These are phyloP conservation scores for Talaromyces funiculosus DNA, from an alignment of 2,329 filamentous ascomycete species.

Conservation along the genomic window DNA sequence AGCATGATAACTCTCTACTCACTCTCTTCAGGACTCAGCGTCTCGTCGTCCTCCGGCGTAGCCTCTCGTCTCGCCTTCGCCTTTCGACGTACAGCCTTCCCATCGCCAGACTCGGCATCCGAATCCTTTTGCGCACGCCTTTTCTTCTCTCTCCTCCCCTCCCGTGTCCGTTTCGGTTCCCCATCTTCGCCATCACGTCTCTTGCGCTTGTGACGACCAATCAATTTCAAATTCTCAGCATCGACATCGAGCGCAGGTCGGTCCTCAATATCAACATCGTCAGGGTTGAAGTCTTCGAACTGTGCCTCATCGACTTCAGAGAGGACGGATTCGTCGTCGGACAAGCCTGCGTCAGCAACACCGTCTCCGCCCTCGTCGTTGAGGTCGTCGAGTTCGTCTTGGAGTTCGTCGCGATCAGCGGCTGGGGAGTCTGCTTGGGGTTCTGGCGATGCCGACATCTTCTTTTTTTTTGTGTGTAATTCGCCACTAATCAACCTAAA, in stretches of 20 bases:
- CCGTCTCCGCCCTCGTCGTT: conserved; percentile 15
- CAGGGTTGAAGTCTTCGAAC: conserved; percentile 60
- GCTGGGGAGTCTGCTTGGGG: conserved; percentile 20
- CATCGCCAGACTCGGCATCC: conserved; percentile 47
- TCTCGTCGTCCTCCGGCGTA: conserved; percentile 65
- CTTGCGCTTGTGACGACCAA: conserved; percentile 60
- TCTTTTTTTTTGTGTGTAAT: background rate
- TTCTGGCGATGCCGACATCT: conserved; percentile 38
- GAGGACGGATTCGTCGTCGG: conserved; percentile 57
- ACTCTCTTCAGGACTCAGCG: conserved; percentile 78
- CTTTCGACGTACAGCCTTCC: conserved; percentile 43
- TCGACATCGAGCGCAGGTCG: conserved; percentile 55
- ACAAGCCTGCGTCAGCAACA: conserved; percentile 30
- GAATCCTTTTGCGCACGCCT: conserved; percentile 68
- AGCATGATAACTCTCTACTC: conserved; percentile 29
- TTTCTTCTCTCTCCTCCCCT: conserved; percentile 53
- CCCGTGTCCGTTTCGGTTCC: conserved; percentile 64
- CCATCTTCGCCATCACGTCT: conserved; percentile 57
- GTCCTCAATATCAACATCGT: conserved; percentile 56
- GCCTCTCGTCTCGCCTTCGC: conserved; percentile 45
- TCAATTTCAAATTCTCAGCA: conserved; percentile 55
- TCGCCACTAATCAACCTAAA: background rate
- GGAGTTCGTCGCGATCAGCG: conserved; percentile 18
- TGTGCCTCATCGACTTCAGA: conserved; percentile 61
- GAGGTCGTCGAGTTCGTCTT: conserved; percentile 20